A percentile compares a stretch with the other conserved stretches of the same genome.
These are phyloP conservation scores for Prunus davidiana DNA, from an alignment of 306 rosid species.

Conservation along the genomic window DNA sequence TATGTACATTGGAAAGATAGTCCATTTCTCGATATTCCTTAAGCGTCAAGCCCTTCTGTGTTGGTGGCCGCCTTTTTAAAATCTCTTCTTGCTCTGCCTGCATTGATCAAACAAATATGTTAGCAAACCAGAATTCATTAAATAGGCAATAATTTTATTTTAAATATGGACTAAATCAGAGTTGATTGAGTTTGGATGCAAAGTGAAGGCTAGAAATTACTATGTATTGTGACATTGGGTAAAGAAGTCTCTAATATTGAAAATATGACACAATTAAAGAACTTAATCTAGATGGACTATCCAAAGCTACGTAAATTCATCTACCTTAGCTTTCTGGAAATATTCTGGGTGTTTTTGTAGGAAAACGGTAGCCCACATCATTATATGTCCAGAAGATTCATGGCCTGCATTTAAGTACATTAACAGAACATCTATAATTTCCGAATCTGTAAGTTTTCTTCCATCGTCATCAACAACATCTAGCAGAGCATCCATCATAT, in stretches of 20 bases:
- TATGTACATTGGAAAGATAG: conserved; percentile 64
- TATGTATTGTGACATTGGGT: background rate
- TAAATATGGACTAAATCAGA: background rate
- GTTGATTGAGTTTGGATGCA: background rate
- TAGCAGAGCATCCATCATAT: conserved; percentile 86
- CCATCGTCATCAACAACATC: conserved; percentile 81
- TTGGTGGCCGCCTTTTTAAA: conserved; percentile 52
- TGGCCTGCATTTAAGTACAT: conserved; percentile 98
- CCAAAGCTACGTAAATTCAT: background rate
- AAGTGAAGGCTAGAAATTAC: background rate
- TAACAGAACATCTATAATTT: conserved; percentile 67
- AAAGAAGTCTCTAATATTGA: background rate
- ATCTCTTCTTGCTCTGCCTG: conserved; percentile 83
- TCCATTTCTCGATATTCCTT: conserved; percentile 72
- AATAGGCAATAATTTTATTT: background rate
- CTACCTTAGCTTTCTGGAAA: conserved; percentile 72
- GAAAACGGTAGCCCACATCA: conserved; percentile 74
- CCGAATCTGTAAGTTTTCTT: conserved; percentile 55
- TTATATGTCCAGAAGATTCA: conserved; percentile 88
- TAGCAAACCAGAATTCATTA: background rate
- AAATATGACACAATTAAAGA: background rate
- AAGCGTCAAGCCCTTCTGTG: conserved; percentile 61
- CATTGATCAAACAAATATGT: background rate
- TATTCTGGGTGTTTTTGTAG: conserved; percentile 58
- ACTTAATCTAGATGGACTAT: background rate